Conservation (phyloP, 2,329 filamentous ascomycete genomes). For the Colletotrichum tofieldiae region DNA sequence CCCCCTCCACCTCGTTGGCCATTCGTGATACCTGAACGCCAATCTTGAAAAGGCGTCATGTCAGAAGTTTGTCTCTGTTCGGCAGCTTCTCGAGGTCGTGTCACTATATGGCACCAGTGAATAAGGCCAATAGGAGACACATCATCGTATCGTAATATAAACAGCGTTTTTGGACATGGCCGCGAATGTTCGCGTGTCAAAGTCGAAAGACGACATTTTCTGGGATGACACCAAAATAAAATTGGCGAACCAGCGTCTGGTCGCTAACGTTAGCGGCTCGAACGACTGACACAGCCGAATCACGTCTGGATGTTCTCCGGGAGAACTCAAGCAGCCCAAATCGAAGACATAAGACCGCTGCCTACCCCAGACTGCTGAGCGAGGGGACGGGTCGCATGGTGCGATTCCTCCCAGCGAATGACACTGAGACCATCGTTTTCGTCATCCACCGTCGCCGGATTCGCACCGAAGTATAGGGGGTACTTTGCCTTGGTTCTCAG, state of each 20-base stretch:
- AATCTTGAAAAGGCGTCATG: neutral
- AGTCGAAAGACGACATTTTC: neutral
- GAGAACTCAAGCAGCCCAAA: constrained; percentile 11
- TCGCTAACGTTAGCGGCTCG: neutral
- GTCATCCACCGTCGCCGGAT: constrained; percentile 11
- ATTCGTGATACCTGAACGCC: neutral
- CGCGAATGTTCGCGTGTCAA: neutral
- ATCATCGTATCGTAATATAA: neutral
- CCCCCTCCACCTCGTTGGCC: neutral
- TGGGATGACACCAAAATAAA: neutral
- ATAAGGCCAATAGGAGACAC: neutral
- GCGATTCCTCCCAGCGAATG: neutral
- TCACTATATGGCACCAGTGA: neutral
- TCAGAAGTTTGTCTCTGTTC: neutral
- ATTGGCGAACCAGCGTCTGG: neutral
- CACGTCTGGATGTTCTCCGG: neutral
- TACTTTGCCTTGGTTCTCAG: constrained; percentile 1
- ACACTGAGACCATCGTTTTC: constrained; percentile 16
- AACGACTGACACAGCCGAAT: neutral
- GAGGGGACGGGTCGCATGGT: neutral
- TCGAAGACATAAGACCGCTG: constrained; percentile 23
- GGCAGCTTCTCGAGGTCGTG: neutral
- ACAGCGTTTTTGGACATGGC: neutral
- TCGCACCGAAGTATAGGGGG: constrained; percentile 32
- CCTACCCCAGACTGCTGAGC: neutral